phyloP scores from a whole-genome alignment of 352 stramenopile genomes.

The Phytophthora melonis region DNA sequence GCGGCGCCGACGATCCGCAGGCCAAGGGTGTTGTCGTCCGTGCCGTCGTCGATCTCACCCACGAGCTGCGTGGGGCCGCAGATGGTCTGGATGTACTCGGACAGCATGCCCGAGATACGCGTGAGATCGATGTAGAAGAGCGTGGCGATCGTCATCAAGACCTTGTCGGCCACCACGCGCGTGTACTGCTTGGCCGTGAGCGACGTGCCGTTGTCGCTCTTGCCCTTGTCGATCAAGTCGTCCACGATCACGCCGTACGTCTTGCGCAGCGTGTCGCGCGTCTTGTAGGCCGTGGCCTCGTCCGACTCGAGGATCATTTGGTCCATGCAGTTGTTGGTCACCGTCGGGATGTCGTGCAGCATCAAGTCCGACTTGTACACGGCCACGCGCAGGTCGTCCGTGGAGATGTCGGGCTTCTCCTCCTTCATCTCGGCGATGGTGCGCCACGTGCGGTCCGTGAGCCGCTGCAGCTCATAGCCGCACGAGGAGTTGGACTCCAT shows the following conservation, averaged over 20 bases:
- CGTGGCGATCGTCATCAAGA: slow-evolving; percentile 38
- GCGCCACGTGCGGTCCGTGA: slow-evolving; percentile 43
- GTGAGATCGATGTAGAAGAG: slow-evolving; percentile 46
- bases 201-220: slow-evolving; percentile 46
- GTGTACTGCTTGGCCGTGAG: slow-evolving; percentile 43
- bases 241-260: slow-evolving; percentile 46
- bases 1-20: slow-evolving; percentile 48
- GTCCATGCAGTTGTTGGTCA: slow-evolving; percentile 50
- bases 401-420: slow-evolving; percentile 20
- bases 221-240: slow-evolving; percentile 36
- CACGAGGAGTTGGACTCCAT: slow-evolving; percentile 46
- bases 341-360: slow-evolving; percentile 38
- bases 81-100: slow-evolving; percentile 46
- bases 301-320: slow-evolving; percentile 45
- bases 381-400: slow-evolving; percentile 25
- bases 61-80: slow-evolving; percentile 42
- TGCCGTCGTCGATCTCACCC: slow-evolving; percentile 57
- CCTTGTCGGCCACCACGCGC: slow-evolving; percentile 35
- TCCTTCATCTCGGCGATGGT: slow-evolving; percentile 42
- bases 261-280: slow-evolving; percentile 37
- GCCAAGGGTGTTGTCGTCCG: slow-evolving; percentile 50
- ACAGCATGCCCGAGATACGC: slow-evolving; percentile 36
- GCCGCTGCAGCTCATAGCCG: slow-evolving; percentile 46
- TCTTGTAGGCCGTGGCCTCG: slow-evolving; percentile 40
- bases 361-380: slow-evolving; percentile 45